These are phyloP conservation scores for Xylariaceae sp. DNA, from an alignment of 2,329 filamentous ascomycete genomes.

Conservation along the genomic window DNA sequence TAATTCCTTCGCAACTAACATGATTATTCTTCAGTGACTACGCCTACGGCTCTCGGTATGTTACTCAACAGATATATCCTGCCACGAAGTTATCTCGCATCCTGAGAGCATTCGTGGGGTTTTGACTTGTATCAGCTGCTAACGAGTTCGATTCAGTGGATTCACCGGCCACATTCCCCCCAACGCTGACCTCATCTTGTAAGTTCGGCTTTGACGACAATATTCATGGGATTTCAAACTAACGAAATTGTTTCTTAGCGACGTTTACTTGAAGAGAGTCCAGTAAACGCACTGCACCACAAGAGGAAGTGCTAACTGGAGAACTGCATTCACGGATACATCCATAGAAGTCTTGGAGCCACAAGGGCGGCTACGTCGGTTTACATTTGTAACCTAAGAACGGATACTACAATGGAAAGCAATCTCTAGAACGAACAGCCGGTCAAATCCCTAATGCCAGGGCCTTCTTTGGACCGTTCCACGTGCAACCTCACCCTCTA, in stretches of 20 bases:
- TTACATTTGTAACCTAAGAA: background rate
- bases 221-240: background rate
- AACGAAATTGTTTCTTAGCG: constrained; percentile 17
- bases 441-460: background rate
- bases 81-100: background rate
- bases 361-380: background rate
- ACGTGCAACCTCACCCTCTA: no score
- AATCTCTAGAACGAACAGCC: background rate
- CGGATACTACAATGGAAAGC: background rate
- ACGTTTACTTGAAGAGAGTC: constrained; percentile 29
- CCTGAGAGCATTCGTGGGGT: background rate
- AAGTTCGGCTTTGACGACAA: constrained; percentile 14
- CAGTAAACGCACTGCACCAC: constrained; percentile 18
- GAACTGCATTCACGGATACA: constrained; percentile 6
- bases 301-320: background rate
- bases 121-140: background rate
- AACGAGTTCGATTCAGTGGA: constrained; percentile 13
- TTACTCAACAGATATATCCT: background rate
- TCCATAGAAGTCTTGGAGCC: constrained; percentile 1
- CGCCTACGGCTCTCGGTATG: constrained; percentile 33
- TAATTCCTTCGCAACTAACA: constrained; percentile 16
- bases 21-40: constrained; percentile 25
- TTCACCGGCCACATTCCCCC: constrained; percentile 25
- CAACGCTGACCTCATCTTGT: constrained; percentile 34
- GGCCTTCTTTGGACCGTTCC: background rate